phyloP scores from a whole-genome alignment of 176 grass and related monocot genomes.

The Hordeum marinum region DNA sequence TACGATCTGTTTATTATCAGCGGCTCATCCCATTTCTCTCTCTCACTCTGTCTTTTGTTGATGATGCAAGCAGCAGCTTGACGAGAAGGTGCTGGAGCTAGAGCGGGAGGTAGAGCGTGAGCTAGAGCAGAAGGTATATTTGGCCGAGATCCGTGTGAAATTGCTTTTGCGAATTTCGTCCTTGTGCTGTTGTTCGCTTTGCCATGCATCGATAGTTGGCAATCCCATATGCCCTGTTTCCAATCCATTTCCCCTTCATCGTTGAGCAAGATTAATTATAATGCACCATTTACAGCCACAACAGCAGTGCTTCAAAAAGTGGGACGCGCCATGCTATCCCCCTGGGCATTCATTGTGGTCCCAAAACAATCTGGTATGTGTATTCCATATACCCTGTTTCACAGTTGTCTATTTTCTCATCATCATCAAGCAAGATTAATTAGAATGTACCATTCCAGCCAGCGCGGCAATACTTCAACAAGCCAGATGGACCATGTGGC shows the following conservation, averaged over 20 bases:
- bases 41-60: not conserved
- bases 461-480: not conserved
- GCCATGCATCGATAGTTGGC: not conserved
- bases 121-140: constrained; percentile 42
- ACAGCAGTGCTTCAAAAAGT: not conserved
- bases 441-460: not conserved
- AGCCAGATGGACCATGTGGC: not conserved
- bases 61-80: constrained; percentile 24
- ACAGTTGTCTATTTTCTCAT: not conserved
- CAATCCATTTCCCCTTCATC: not conserved
- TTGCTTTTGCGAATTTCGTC: not conserved
- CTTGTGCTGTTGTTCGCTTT: not conserved
- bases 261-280: not conserved
- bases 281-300: not conserved
- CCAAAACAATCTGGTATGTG: not conserved
- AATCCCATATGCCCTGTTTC: not conserved
- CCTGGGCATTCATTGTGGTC: not conserved
- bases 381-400: not conserved
- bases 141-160: not conserved
- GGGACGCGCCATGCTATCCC: not conserved
- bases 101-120: not conserved
- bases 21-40: not conserved
- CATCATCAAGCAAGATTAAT: not conserved
- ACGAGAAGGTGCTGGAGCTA: constrained; percentile 43
- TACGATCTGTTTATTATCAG: not conserved